Evolutionary conservation across 2,329 filamentous ascomycete species (phyloP).

Genomic region (Ustulina deusta): DNA sequence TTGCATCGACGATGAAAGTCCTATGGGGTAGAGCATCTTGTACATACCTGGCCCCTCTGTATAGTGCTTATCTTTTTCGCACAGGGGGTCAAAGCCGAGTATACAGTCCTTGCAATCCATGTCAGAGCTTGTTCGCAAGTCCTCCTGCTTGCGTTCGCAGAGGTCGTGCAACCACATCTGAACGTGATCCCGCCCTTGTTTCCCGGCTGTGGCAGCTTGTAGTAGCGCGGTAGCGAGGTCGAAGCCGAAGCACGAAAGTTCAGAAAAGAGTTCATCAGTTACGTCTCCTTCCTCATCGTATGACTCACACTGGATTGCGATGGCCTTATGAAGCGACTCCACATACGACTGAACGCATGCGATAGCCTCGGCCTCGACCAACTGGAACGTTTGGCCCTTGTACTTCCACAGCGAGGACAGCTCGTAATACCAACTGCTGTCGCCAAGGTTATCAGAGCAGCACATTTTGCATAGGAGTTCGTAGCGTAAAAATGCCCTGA

Average conservation of each 20-base stretch:
- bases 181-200: conserved; percentile 23
- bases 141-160: background rate
- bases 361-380: conserved; percentile 17
- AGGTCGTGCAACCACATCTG: background rate
- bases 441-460: conserved; percentile 10
- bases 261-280: background rate
- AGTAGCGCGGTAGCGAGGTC: conserved; percentile 19
- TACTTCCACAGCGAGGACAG: conserved; percentile 21
- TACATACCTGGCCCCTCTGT: no score
- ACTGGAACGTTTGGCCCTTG: conserved; percentile 14
- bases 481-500: conserved; percentile 15
- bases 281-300: background rate
- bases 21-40: no score
- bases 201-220: conserved; percentile 21
- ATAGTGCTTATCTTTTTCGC: conserved; percentile 2
- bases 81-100: background rate
- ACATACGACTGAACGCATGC: conserved; percentile 19
- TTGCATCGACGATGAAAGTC: no score
- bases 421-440: conserved; percentile 12
- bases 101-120: background rate
- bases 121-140: no score
- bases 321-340: conserved; percentile 16
- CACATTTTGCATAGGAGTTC: conserved; percentile 26
- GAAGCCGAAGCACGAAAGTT: conserved; percentile 22
- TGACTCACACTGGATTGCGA: conserved; percentile 10